A percentile compares a stretch with the other conserved stretches of the same genome.
These are phyloP conservation scores for Dipteronia dyeriana DNA, from an alignment of 345 rosid species.

Conservation along the genomic window DNA sequence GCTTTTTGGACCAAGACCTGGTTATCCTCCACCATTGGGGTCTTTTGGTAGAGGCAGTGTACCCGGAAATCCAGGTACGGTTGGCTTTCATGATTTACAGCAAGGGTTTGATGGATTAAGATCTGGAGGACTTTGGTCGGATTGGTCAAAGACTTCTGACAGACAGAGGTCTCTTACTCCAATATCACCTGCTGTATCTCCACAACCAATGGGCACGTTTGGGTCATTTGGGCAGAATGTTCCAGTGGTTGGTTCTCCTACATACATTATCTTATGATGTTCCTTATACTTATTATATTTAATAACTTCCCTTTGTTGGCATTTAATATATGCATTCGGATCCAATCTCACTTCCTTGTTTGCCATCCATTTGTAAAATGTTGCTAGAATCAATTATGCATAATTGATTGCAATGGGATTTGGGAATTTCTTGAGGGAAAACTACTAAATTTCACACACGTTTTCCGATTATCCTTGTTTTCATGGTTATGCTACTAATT, in stretches of 20 bases:
- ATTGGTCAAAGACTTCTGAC: conserved; percentile 73
- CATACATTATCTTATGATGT: neutral
- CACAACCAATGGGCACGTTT: conserved; percentile 64
- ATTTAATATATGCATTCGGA: neutral
- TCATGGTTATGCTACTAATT: neutral
- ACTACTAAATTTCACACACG: neutral
- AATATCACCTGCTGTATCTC: conserved; percentile 68
- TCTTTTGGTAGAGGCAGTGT: conserved; percentile 61
- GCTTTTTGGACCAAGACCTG: conserved; percentile 66
- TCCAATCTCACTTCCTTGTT: neutral
- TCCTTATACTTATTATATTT: conserved; percentile 15
- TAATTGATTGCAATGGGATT: neutral
- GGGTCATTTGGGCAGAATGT: conserved; percentile 68
- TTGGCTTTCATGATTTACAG: conserved; percentile 69
- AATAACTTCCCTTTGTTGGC: neutral
- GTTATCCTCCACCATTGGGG: conserved; percentile 66
- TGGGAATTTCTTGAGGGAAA: neutral
- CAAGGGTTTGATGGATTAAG: conserved; percentile 72
- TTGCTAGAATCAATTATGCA: neutral
- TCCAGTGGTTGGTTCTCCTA: conserved; percentile 56
- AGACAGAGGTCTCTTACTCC: conserved; percentile 65
- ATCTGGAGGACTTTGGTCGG: conserved; percentile 81
- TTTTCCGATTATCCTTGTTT: neutral
- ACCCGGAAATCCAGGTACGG: conserved; percentile 56
- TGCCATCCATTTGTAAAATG: neutral